Evolutionary conservation across 768 basidiomycete species (phyloP), one percentile per base, ranked within the genome.

Genomic region (Lentinula aciculospora): DNA sequence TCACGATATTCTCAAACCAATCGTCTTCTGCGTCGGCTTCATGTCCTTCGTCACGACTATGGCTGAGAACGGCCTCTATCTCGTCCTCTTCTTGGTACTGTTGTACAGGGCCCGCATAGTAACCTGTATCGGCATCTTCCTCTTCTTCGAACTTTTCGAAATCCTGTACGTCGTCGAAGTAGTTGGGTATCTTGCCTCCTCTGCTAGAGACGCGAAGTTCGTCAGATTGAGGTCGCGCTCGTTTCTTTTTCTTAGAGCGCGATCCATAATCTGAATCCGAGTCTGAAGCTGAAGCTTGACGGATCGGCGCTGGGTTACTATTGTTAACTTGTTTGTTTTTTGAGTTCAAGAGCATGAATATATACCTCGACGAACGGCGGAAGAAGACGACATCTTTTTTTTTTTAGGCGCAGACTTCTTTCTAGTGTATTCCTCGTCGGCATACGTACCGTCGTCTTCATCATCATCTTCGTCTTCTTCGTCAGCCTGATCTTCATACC

Each of bases 21-120:
- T 89, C 70, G 66, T 97, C 94, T 47, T 89, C 84, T 0, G 77
- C 74, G 66, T 96, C 93, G 23, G 81, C 74, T 67, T 86, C 84
- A 56, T 81, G 81, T 15, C 86, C 86, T 66, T 94, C 93, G 62
- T 97, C 90, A 63, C 96, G 82, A 69, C 80, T 81, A 68, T 98
- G 94, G 31, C 82, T 85, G 39, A 96, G 81, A 39, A 99, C 93
- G 37, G 84, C 84, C 72, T 99, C 97, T 46, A 99, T 96, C 69
- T 94, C 93, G 62, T 95, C 89, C 62, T 83, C 80, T 58, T 91
- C 88, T 66, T 85, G 81, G 62, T 78, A 77, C 56, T 79, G 77
- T 5, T 70, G 66, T 46, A 74, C 75, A 53, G 80, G 80, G 60
- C 83, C 85, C 42, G 74, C 76, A 60, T 80, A 83, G 66, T 83